Percentiles rank a stretch among this genome's conserved stretches.
Evolutionary conservation across 345 rosid genomes (phyloP).

Genomic region (rapeseed (Brassica napus)): Da-Ae NC_063442.1:39205001-39205500

Average conservation of each 20-base stretch:
- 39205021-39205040: constrained; percentile 91
- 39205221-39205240: constrained; percentile 82
- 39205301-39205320: constrained; percentile 78
- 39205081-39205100: constrained; percentile 83
- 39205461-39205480: constrained; percentile 75
- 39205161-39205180: constrained; percentile 73
- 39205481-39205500: constrained; percentile 50
- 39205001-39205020: constrained; percentile 89
- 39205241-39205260: constrained; percentile 79
- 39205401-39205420: constrained; percentile 77
- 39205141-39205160: constrained; percentile 41
- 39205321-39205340: constrained; percentile 86
- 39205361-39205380: constrained; percentile 63
- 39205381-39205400: constrained; percentile 47
- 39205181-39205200: constrained; percentile 79
- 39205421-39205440: constrained; percentile 66
- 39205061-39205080: constrained; percentile 72
- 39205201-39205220: constrained; percentile 76
- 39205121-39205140: constrained; percentile 40
- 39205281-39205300: constrained; percentile 76
- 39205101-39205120: constrained; percentile 93
- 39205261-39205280: constrained; percentile 70
- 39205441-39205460: constrained; percentile 85
- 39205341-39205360: constrained; percentile 82
- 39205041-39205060: constrained; percentile 81